phyloP scores from a whole-genome alignment of 257 asterid genomes.

The Ilex aquifolium region DNA sequence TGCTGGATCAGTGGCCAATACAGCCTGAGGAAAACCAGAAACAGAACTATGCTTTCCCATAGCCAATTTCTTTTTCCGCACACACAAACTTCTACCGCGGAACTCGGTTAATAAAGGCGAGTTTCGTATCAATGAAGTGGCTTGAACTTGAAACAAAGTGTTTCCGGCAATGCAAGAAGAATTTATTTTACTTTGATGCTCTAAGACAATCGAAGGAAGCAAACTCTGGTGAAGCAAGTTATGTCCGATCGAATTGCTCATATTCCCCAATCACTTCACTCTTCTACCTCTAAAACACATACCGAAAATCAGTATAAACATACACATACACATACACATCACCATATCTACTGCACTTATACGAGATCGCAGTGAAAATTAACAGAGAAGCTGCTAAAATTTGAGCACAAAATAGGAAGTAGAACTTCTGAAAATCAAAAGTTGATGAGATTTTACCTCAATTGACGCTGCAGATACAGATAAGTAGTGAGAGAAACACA shows the following conservation, averaged over 20 bases:
- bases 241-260: constrained; percentile 80
- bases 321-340: too few relatives aligned
- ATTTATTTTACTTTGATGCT: constrained; percentile 58
- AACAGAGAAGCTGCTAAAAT: too few relatives aligned
- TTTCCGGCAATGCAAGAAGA: constrained; percentile 56
- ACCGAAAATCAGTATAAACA: too few relatives aligned
- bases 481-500: too few relatives aligned
- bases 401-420: too few relatives aligned
- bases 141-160: constrained; percentile 59
- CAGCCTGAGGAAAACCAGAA: constrained; percentile 47
- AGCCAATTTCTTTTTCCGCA: constrained; percentile 31
- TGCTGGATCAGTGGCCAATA: constrained; percentile 52
- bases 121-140: constrained; percentile 43
- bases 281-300: too few relatives aligned
- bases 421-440: too few relatives aligned
- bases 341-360: too few relatives aligned
- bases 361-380: too few relatives aligned
- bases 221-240: constrained; percentile 67
- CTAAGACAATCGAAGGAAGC: constrained; percentile 48
- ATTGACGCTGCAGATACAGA: too few relatives aligned
- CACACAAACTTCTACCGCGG: constrained; percentile 40
- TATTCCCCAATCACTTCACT: constrained; percentile 18
- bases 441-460: too few relatives aligned
- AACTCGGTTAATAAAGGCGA: constrained; percentile 58
- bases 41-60: constrained; percentile 49